Percentiles rank a stretch among this genome's conserved stretches.
Evolutionary conservation across 306 rosid genomes (phyloP).

Genomic region (Trifolium fragiferum): DNA sequence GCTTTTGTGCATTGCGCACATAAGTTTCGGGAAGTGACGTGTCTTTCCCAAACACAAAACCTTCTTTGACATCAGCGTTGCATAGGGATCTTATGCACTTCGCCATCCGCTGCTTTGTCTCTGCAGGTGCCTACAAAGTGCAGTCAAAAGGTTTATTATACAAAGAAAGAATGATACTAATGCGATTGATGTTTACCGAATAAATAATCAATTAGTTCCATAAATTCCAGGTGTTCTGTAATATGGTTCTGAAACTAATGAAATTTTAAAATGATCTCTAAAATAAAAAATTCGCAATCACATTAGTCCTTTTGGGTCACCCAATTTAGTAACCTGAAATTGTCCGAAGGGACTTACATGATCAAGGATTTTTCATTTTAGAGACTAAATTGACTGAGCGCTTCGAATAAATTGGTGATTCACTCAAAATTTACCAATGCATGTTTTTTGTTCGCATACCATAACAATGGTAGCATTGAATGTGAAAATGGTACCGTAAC

Average conservation of each 20-base stretch:
- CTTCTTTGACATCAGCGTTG: constrained; percentile 83
- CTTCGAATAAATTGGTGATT: neutral
- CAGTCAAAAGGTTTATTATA: constrained; percentile 30
- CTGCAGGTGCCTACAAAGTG: constrained; percentile 76
- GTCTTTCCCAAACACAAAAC: constrained; percentile 84
- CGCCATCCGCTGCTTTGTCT: constrained; percentile 65
- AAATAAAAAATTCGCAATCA: neutral
- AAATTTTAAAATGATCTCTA: neutral
- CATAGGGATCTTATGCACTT: constrained; percentile 81
- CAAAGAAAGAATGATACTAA: neutral
- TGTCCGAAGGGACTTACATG: neutral
- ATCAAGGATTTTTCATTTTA: neutral
- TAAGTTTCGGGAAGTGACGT: constrained; percentile 87
- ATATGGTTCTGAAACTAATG: neutral
- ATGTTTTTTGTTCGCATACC: constrained; percentile 2
- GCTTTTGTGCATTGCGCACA: constrained; percentile 50
- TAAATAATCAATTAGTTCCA: neutral
- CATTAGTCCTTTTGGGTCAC: neutral
- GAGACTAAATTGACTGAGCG: neutral
- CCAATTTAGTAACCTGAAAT: neutral
- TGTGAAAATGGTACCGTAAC: no score
- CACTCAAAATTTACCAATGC: neutral
- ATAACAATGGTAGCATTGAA: constrained; percentile 4
- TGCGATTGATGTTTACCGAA: neutral
- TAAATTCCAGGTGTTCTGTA: neutral